Percentiles rank a stretch among this genome's conserved stretches.
Conservation (phyloP, 73 alveolate genomes). For the Paramecium caudatum region DNA sequence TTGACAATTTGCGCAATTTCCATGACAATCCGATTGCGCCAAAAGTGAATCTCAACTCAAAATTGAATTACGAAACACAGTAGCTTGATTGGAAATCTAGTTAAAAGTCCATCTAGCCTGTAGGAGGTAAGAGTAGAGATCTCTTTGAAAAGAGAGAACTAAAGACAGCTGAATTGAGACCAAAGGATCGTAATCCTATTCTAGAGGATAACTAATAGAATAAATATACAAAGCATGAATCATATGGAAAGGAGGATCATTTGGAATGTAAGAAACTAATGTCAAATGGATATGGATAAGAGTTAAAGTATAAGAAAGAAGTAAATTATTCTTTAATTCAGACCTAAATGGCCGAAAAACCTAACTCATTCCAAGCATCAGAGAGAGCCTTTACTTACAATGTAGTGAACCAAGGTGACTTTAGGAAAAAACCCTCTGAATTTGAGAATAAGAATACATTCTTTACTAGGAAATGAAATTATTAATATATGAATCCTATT, state of each 20-base stretch:
- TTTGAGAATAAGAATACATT: conserved; percentile 36
- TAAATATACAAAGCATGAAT: conserved; percentile 21
- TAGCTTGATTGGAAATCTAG: conserved; percentile 61
- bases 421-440: conserved; percentile 54
- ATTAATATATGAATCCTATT: conserved; percentile 14
- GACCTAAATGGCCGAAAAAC: conserved; percentile 26
- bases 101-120: background rate
- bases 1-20: conserved; percentile 21
- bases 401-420: background rate
- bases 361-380: background rate
- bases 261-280: conserved; percentile 29
- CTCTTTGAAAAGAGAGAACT: conserved; percentile 54
- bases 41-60: background rate
- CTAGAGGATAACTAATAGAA: conserved; percentile 17
- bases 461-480: conserved; percentile 16
- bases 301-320: conserved; percentile 24
- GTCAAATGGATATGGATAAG: conserved; percentile 47
- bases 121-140: background rate
- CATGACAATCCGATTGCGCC: conserved; percentile 28
- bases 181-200: conserved; percentile 31
- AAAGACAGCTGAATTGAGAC: conserved; percentile 16
- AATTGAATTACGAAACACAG: conserved; percentile 22
- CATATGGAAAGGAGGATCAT: conserved; percentile 44
- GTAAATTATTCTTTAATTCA: background rate
- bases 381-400: conserved; percentile 32